Evolutionary conservation across 1,139 yeast genomes (phyloP), one percentile per base, ranked within the genome.

Genomic region (Geotrichum histeridarum): DNA sequence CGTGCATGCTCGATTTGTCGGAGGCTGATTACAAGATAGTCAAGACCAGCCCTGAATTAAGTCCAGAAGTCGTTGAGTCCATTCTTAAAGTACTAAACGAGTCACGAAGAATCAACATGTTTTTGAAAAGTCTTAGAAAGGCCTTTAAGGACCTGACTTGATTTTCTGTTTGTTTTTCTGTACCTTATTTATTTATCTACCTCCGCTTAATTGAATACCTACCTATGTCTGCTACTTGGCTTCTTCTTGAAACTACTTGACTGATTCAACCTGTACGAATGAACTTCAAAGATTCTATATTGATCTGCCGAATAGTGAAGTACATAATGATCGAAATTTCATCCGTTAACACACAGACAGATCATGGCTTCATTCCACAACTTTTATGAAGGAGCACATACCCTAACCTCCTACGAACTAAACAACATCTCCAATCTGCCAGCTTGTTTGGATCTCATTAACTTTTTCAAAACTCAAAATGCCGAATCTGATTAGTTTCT

Each of bases 1-100:
- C 57, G 30, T 59, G 67, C 42, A 54, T 61, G 8, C 47, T 69
- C 9, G 71, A 69, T 53, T 50, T 68, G 31, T 50, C 64, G 8
- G 56, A 58, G 2, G 60, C 57, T 17, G 69, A 67, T 37, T 67
- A 63, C 54, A 54, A 57, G 31, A 58, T 63, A 22, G 44, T 57
- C 8, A 57, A 57, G 27, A 50, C 57, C 44, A 18, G 27, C 8
- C 63, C 64, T 3, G 54, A 51, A 46, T 48, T 65, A 32, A 56
- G 55, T 12, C 30, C 54, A 6, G 54, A 47, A 1, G 53, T 54
- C 36, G 45, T 62, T 11, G 55, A 57, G 17, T 43, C 54, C 4
- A 54, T 60, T 7, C 37, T 63, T 8, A 50, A 50, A 6, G 58
- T 41, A 2, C 54, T 64, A 8, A 63, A 64, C 54, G 60, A 56